Evolutionary conservation across 352 stramenopile genomes (phyloP), one percentile per base, ranked within the genome.

Genomic region (Globisporangium canariense): DNA sequence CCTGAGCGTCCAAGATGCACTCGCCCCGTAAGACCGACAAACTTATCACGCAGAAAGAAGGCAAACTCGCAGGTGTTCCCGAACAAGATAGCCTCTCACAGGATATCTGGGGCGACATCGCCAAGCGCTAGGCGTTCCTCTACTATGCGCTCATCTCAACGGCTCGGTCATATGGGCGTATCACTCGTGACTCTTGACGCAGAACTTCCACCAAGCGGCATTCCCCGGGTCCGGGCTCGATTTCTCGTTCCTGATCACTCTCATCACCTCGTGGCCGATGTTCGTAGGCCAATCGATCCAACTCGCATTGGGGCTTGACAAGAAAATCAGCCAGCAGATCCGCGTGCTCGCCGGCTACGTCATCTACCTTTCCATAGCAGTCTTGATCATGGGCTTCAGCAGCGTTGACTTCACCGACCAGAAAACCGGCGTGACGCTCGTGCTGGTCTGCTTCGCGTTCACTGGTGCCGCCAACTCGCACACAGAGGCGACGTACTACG

Each of bases 131-230:
- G 56, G 54, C 58, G 20, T 78, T 71, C 28, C 79, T 92, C 51
- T 90, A 87, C 74, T 86, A 73, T 57, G 74, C 71, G 64, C 69
- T 90, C 72, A 81, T 85, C 68, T 92, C 5, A 89, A 89, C 50
- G 79, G 70, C 22, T 82, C 83, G 2, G 79, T 89, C 34, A 69
- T 92, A 30, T 92, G 83, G 81, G 77, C 79, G 18, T 90, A 86
- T 71, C 89, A 88, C 65, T 89, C 79, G 69, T 92, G 81, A 54
- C 66, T 92, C 46, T 89, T 79, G 52, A 79, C 79, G 0, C 79
- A 90, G 25, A 74, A 88, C 58, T 92, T 86, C 55, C 89, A 90
- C 65, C 61, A 57, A 28, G 57, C 71, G 10, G 53, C 75, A 54
- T 92, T 89, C 65, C 70, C 81, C 1, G 57, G 78, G 22, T 78